Evolutionary conservation across 495 filamentous ascomycete species (phyloP).

Genomic region (Aspergillus olivimuriae): DNA sequence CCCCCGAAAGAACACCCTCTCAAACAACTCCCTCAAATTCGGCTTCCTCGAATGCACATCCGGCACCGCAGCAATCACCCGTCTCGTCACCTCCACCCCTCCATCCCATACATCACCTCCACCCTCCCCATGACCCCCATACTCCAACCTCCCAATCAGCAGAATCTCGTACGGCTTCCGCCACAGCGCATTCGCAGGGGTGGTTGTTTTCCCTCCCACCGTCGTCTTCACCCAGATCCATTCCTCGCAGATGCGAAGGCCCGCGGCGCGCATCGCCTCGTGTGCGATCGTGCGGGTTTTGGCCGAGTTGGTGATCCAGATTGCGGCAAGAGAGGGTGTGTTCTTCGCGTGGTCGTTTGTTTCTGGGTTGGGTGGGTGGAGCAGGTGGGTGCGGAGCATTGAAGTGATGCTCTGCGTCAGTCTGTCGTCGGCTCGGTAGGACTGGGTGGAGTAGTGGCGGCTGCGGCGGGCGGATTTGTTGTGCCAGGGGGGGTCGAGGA

Average conservation of each 20-base stretch:
- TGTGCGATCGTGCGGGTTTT: slow-evolving; percentile 54
- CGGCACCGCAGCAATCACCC: slow-evolving; percentile 72
- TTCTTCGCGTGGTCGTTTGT: slow-evolving; percentile 1
- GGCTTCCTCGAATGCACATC: slow-evolving; percentile 93
- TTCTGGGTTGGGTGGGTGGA: slow-evolving; percentile 7
- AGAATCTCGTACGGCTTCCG: slow-evolving; percentile 84
- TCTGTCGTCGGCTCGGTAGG: slow-evolving; percentile 26
- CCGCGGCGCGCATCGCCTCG: slow-evolving; percentile 54
- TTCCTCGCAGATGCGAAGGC: slow-evolving; percentile 63
- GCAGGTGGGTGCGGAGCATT: slow-evolving; percentile 26
- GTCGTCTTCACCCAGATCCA: slow-evolving; percentile 94
- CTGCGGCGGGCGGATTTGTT: slow-evolving; percentile 79
- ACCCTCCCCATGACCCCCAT: too few species aligned
- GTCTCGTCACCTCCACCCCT: slow-evolving; percentile 16
- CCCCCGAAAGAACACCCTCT: slow-evolving; percentile 38
- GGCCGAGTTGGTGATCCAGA: slow-evolving; percentile 86
- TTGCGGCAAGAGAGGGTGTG: slow-evolving; percentile 37
- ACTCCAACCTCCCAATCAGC: slow-evolving; percentile 62
- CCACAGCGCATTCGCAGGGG: slow-evolving; percentile 61
- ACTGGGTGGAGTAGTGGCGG: slow-evolving; percentile 54
- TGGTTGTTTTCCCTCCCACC: slow-evolving; percentile 58
- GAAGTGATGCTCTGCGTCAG: slow-evolving; percentile 22
- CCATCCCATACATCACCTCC: not conserved
- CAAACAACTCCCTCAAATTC: slow-evolving; percentile 53
- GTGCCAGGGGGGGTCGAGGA: slow-evolving; percentile 92